phyloP scores from a whole-genome alignment of 345 rosid species.

The Limnanthes douglasii region DNA sequence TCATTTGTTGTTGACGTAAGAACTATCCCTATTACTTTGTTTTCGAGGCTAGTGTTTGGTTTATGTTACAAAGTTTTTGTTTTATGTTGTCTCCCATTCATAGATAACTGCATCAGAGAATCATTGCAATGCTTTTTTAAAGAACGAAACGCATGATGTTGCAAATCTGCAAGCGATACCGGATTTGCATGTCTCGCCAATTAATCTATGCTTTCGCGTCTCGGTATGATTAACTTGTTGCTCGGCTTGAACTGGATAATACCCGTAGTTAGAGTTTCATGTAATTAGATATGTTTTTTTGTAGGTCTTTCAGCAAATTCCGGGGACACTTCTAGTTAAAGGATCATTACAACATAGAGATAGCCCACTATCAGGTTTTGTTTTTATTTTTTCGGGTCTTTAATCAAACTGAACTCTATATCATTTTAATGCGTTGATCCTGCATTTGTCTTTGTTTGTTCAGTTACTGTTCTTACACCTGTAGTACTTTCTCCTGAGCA shows the following conservation, averaged over 20 bases:
- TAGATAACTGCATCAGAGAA: slow-evolving; percentile 43
- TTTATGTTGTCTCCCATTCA: no score
- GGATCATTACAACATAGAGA: slow-evolving; percentile 51
- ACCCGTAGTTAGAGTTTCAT: neutral
- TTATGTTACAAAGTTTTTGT: neutral
- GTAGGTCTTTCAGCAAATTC: slow-evolving; percentile 75
- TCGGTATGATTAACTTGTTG: slow-evolving; percentile 22
- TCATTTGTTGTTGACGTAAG: slow-evolving; percentile 62
- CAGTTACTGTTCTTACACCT: slow-evolving; percentile 3
- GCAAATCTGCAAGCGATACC: slow-evolving; percentile 13
- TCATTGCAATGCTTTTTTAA: slow-evolving; percentile 33
- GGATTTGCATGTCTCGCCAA: slow-evolving; percentile 13
- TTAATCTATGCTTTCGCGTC: slow-evolving; percentile 29
- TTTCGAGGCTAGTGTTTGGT: neutral
- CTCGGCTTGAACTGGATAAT: neutral
- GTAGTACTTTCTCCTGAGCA: neutral
- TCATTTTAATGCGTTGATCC: no score
- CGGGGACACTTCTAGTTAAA: slow-evolving; percentile 71
- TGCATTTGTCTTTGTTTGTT: neutral
- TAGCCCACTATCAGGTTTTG: slow-evolving; percentile 35
- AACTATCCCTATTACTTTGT: slow-evolving; percentile 4
- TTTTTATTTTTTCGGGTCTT: neutral
- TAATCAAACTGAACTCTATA: neutral
- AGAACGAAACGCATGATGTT: slow-evolving; percentile 14
- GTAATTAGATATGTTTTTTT: slow-evolving; percentile 4